Percentiles rank a stretch among this genome's conserved stretches.
phyloP scores from a whole-genome alignment of 75 land plant genomes.

The Chamaecyparis obtusa region DNA sequence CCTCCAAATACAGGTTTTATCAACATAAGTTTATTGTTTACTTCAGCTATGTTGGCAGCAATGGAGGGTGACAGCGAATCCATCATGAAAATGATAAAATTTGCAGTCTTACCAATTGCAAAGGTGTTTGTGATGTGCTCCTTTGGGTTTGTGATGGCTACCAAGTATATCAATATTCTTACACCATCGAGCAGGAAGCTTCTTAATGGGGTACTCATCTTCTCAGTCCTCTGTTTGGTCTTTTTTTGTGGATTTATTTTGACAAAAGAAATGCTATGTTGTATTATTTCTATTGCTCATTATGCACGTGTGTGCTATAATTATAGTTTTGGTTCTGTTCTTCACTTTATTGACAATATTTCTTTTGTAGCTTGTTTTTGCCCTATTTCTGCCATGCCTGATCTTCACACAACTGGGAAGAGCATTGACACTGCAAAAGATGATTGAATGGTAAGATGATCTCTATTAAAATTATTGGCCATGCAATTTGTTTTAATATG shows the following conservation, averaged over 20 bases:
- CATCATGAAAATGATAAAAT: slow-evolving; percentile 46
- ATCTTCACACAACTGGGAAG: slow-evolving; percentile 92
- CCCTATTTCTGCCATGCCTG: slow-evolving; percentile 89
- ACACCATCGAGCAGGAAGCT: slow-evolving; percentile 67
- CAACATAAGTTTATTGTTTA: background rate
- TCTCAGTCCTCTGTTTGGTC: background rate
- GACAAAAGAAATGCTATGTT: background rate
- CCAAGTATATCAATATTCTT: slow-evolving; percentile 72
- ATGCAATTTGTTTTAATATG: background rate
- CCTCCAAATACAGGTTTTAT: background rate
- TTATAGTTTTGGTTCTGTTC: background rate
- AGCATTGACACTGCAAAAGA: slow-evolving; percentile 81
- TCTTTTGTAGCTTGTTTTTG: slow-evolving; percentile 80
- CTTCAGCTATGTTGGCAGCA: background rate
- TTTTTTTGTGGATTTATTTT: background rate
- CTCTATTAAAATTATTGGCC: background rate
- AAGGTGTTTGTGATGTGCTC: slow-evolving; percentile 89
- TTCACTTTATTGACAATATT: background rate
- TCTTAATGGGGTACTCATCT: slow-evolving; percentile 71
- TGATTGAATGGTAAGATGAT: slow-evolving; percentile 73
- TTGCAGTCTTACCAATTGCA: slow-evolving; percentile 82
- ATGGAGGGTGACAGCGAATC: slow-evolving; percentile 42
- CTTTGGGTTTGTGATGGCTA: slow-evolving; percentile 82
- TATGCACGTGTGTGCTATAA: background rate
- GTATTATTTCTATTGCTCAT: background rate